Conservation (phyloP, 305 asterid genomes). For the Petunia hybrid region DNA sequence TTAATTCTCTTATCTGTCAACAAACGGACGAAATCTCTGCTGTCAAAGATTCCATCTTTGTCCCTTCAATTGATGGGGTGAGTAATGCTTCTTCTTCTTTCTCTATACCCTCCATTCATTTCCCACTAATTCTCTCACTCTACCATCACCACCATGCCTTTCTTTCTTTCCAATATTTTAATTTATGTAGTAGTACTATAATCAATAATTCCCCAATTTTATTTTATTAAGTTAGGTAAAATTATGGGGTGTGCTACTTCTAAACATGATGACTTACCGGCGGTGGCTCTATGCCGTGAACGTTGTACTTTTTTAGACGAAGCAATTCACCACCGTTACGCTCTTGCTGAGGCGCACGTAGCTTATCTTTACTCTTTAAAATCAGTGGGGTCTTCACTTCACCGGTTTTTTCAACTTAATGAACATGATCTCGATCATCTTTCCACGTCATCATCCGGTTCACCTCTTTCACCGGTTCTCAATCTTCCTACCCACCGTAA, state of each 20-base stretch:
- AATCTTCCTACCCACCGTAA: constrained; percentile 69
- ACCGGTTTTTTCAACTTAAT: constrained; percentile 56
- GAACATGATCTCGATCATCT: constrained; percentile 55
- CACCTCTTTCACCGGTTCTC: constrained; percentile 62
- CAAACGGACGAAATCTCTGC: constrained; percentile 66
- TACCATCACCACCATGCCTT: constrained; percentile 34
- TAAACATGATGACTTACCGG: constrained; percentile 90
- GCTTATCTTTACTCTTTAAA: constrained; percentile 79
- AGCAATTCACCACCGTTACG: constrained; percentile 83
- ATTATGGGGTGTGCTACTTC: constrained; percentile 91
- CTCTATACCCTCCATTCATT: constrained; percentile 30
- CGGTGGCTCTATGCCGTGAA: constrained; percentile 82
- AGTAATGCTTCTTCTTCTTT: constrained; percentile 35
- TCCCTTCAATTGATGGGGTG: not conserved
- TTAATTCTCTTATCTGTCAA: not conserved
- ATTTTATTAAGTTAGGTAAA: not conserved
- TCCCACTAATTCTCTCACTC: constrained; percentile 1
- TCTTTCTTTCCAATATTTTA: not conserved
- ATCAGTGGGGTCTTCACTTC: constrained; percentile 67
- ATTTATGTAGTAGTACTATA: constrained; percentile 43
- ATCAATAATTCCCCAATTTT: constrained; percentile 13
- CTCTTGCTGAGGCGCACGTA: constrained; percentile 80
- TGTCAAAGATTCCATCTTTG: constrained; percentile 51
- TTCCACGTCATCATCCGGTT: not conserved
- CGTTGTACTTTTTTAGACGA: constrained; percentile 84